Percentiles rank a stretch among this genome's conserved stretches.
phyloP scores from a whole-genome alignment of 345 rosid genomes.

The Punica granatum region DNA sequence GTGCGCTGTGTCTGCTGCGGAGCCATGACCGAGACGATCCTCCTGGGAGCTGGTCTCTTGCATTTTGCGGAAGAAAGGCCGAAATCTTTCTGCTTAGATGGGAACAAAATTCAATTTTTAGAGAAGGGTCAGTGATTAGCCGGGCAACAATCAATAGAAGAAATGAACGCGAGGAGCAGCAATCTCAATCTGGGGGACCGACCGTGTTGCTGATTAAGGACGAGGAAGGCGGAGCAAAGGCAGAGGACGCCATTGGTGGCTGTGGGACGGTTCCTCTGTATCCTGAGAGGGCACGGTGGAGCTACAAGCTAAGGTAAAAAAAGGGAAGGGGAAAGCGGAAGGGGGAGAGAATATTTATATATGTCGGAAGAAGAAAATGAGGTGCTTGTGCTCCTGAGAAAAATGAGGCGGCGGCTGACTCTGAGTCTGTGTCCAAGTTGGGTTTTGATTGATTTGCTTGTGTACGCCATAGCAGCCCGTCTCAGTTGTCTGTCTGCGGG shows the following conservation, averaged over 20 bases:
- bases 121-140: neutral
- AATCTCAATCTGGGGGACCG: neutral
- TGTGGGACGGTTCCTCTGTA: neutral
- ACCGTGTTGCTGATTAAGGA: conserved; percentile 32
- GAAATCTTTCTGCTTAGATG: conserved; percentile 34
- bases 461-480: neutral
- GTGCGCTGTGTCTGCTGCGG: conserved; percentile 70
- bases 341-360: too few relatives aligned
- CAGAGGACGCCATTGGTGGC: conserved; percentile 35
- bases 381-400: neutral
- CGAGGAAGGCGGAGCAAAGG: conserved; percentile 28
- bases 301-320: too few relatives aligned
- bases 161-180: neutral
- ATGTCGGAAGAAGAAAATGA: neutral
- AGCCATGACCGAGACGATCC: conserved; percentile 66
- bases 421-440: neutral
- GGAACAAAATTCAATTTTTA: neutral
- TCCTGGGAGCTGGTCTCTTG: conserved; percentile 43
- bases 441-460: too few relatives aligned
- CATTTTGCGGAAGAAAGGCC: conserved; percentile 42
- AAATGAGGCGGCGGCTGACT: neutral
- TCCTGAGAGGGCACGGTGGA: too few relatives aligned
- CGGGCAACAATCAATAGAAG: neutral
- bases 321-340: too few relatives aligned
- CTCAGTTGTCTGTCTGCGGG: neutral